Evolutionary conservation across 2,329 filamentous ascomycete species (phyloP), one percentile per base, ranked within the genome.

Genomic region (Atkinsonella texensis): DNA sequence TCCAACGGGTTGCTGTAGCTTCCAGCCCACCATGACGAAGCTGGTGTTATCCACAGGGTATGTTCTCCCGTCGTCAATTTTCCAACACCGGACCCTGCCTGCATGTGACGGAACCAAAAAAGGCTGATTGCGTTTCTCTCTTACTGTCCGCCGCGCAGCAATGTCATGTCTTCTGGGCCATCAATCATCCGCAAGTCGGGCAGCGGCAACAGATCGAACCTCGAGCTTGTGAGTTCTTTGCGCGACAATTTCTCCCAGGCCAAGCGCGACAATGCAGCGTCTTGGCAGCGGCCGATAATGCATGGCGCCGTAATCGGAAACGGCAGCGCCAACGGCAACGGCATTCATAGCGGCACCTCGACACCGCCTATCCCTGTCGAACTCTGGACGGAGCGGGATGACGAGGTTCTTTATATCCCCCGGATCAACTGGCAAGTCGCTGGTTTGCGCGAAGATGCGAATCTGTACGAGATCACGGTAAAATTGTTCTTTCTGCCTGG

Each of bases 401-500:
- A 72, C 41, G 72, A 74, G 47, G 75, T 75, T 5, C 75, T 91
- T 45, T 91, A 85, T 64, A 79, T 96, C 41, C 91, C 91, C 46
- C 79, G 84, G 41, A 81, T 91, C 64, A 81, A 89, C 66, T 87
- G 85, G 74, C 73, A 79, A 12, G 71, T 78, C 32, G 81, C 80
- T 4, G 85, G 85, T 0, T 73, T 98, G 45, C 75, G 81, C 33
- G 93, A 98, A 64, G 89, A 95, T 59, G 75, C 85, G 28, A 75
- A 79, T 53, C 83, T 89, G 59, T 98, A 98, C 72, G 89, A 96
- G 64, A 89, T 96, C 62, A 96, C 91, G 0, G 84, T 93, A 55
- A 98, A 98, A 70, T 71, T 98, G 20, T 98, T 98, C 74, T 94
- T 93, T 68, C 77, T 97, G 31, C 85, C 89, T 1, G 80, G 79